Conservation (phyloP, 345 rosid genomes). For the Hypericum perforatum region DNA sequence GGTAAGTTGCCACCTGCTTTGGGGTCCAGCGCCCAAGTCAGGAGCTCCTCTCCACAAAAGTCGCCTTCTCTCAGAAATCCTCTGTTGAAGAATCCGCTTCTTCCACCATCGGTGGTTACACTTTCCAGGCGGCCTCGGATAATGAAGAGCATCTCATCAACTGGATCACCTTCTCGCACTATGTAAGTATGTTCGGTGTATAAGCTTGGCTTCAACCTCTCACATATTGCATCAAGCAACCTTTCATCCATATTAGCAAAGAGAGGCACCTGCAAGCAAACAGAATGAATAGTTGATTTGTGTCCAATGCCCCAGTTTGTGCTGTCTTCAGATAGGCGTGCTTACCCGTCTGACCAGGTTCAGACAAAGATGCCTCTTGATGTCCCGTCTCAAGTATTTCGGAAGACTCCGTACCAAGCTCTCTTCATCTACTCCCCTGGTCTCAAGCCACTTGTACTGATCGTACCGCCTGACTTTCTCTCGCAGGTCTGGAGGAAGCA, state of each 20-base stretch:
- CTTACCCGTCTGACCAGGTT: constrained; percentile 79
- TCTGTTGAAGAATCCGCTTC: constrained; percentile 77
- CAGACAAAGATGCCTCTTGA: constrained; percentile 79
- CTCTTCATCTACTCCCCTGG: constrained; percentile 72
- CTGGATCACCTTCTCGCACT: constrained; percentile 86
- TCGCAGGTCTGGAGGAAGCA: constrained; percentile 65
- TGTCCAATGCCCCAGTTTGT: too few species aligned
- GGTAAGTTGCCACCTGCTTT: constrained; percentile 53
- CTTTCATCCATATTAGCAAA: constrained; percentile 87
- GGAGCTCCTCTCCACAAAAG: constrained; percentile 73
- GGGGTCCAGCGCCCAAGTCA: constrained; percentile 75
- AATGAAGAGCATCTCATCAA: constrained; percentile 77
- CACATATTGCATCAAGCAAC: constrained; percentile 79
- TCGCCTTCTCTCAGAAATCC: constrained; percentile 66
- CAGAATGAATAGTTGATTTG: too few species aligned
- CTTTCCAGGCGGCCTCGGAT: constrained; percentile 77
- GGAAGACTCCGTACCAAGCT: constrained; percentile 64
- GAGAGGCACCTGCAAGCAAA: constrained; percentile 51
- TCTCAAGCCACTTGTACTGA: constrained; percentile 73
- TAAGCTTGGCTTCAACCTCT: constrained; percentile 69
- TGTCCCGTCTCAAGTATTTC: constrained; percentile 79
- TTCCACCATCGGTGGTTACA: constrained; percentile 83
- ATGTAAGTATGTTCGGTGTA: constrained; percentile 62
- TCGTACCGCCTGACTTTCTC: constrained; percentile 61
- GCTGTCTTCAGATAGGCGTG: neutral